Evolutionary conservation across 148 eudicot genomes (phyloP).

Genomic region (Nepenthes gracilis): DNA sequence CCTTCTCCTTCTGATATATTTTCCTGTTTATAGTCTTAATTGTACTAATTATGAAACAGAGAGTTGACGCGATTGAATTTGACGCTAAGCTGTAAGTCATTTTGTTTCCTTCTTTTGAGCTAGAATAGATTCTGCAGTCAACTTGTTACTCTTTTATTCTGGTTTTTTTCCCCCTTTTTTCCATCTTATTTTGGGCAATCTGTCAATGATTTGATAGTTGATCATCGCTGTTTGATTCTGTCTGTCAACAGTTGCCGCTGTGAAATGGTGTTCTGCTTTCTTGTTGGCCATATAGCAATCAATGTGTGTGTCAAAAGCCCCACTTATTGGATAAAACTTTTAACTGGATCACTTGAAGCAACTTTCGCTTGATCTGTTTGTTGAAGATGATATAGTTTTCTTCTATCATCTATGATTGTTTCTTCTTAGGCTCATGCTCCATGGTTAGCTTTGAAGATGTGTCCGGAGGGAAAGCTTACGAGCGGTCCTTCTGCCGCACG

Average conservation of each 20-base stretch:
- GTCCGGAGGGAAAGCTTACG: constrained; percentile 27
- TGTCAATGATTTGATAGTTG: constrained; percentile 8
- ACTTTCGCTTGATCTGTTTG: background rate
- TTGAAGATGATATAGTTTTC: background rate
- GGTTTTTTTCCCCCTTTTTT: background rate
- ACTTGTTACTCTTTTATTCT: no score
- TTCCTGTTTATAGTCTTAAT: background rate
- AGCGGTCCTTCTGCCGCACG: constrained; percentile 37
- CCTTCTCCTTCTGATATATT: no score
- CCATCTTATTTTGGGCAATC: background rate
- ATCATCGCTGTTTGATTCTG: background rate
- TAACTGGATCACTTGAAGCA: background rate
- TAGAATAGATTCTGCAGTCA: no score
- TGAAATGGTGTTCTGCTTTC: constrained; percentile 9
- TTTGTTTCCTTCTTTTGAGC: no score
- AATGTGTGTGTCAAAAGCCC: constrained; percentile 7
- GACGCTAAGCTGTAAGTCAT: no score
- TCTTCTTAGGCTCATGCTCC: constrained; percentile 46
- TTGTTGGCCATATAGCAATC: constrained; percentile 7
- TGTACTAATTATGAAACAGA: background rate
- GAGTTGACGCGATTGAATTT: background rate
- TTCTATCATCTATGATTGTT: background rate
- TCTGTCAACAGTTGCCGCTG: background rate
- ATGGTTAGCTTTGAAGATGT: constrained; percentile 67
- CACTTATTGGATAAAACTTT: background rate